Evolutionary conservation across 2,329 filamentous ascomycete genomes (phyloP).

Genomic region (Phaeosphaeria sp.): DNA sequence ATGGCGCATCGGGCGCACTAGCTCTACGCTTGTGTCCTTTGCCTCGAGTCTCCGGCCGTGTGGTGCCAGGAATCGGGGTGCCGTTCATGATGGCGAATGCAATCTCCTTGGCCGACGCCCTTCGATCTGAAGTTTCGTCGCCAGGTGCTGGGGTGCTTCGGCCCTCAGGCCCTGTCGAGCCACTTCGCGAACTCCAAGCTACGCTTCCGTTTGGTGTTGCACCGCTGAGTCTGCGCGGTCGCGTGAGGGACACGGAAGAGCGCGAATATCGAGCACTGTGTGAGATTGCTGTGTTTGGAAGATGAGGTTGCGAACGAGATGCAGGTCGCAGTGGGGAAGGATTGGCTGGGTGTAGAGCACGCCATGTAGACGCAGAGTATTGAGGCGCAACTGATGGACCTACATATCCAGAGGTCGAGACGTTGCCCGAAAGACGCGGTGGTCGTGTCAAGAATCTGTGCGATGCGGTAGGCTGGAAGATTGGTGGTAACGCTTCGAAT

Average conservation of each 20-base stretch:
- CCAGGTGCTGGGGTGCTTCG: conserved; percentile 11
- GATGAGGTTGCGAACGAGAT: conserved; percentile 29
- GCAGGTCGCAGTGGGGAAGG: conserved; percentile 20
- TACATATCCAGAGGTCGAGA: conserved; percentile 22
- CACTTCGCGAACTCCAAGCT: conserved; percentile 32
- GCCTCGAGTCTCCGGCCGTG: not conserved
- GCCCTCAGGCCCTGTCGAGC: conserved; percentile 22
- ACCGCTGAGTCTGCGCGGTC: conserved; percentile 37
- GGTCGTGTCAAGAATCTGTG: conserved; percentile 18
- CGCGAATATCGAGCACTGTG: conserved; percentile 30
- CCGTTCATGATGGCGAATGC: conserved; percentile 32
- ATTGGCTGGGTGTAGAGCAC: conserved; percentile 37
- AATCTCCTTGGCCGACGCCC: conserved; percentile 22
- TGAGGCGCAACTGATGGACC: conserved; percentile 34
- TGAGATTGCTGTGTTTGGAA: conserved; percentile 21
- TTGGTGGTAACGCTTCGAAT: conserved; percentile 14
- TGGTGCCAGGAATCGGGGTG: conserved; percentile 23
- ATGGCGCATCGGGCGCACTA: conserved; percentile 24
- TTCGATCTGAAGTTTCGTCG: conserved; percentile 3
- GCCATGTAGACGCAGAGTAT: conserved; percentile 41
- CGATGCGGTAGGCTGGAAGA: conserved; percentile 22
- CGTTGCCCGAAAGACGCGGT: conserved; percentile 25
- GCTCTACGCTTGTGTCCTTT: conserved; percentile 14
- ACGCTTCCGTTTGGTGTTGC: conserved; percentile 23
- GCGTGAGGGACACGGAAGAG: conserved; percentile 39